A percentile compares a stretch with the other conserved stretches of the same genome.
phyloP scores from a whole-genome alignment of 2,329 filamentous ascomycete species.

The Ophiostoma triangulosporum region DNA sequence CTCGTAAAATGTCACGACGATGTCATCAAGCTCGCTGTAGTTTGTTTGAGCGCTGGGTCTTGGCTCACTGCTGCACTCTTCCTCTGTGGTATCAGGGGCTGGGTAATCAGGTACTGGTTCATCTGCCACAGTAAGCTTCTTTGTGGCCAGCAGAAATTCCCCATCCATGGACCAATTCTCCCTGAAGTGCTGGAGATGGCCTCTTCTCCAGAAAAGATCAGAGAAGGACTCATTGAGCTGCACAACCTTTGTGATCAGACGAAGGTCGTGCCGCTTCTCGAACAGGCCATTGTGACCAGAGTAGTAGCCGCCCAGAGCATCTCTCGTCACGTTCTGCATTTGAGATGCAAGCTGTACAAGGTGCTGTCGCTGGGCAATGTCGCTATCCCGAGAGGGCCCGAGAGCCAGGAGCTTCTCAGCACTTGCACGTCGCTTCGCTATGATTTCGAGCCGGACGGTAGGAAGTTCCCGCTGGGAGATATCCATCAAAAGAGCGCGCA shows the following conservation, averaged over 20 bases:
- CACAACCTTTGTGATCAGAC: conserved; percentile 26
- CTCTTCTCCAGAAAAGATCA: conserved; percentile 16
- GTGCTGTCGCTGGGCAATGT: background rate
- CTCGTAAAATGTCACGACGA: background rate
- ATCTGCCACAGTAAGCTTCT: background rate
- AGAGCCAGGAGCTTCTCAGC: background rate
- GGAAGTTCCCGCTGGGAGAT: background rate
- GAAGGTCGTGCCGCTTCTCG: conserved; percentile 15
- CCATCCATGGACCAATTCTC: background rate
- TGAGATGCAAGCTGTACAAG: background rate
- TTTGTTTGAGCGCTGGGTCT: background rate
- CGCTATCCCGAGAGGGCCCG: background rate
- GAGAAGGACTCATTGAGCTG: conserved; percentile 26
- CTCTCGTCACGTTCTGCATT: background rate
- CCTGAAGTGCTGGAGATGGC: conserved; percentile 15
- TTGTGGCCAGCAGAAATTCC: background rate
- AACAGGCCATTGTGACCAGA: conserved; percentile 19
- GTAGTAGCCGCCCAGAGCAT: conserved; percentile 18
- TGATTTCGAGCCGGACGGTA: background rate
- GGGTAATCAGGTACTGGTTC: too few species aligned
- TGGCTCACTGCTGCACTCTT: too few species aligned
- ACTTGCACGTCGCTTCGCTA: background rate
- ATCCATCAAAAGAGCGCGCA: background rate
- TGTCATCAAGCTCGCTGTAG: background rate
- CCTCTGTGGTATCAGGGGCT: too few species aligned